Evolutionary conservation across 371 early-diverging fungal species (phyloP), one percentile per base, ranked within the genome.

Genomic region (Mycotypha africana): DNA sequence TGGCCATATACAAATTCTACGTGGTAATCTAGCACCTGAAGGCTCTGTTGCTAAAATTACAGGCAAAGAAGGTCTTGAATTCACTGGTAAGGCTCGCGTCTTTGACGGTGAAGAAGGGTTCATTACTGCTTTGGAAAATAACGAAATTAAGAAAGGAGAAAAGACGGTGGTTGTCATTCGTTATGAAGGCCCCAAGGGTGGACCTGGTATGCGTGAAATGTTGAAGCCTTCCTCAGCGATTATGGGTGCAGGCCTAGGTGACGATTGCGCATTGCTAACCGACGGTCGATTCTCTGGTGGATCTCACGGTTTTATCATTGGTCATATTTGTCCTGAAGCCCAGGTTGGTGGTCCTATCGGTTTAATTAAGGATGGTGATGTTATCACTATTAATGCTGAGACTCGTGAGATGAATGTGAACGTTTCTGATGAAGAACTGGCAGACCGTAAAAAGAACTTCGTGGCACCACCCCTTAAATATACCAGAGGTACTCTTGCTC

Each of bases 231-330:
- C 95, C 14, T 81, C 85, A 58, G 95, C 94, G 17, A 92, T 97
- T 58, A 97, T 97, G 94, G 98, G 98, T 25, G 98, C 98, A 19
- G 98, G 98, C 8, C 81, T 97, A 35, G 96, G 98, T 55, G 83
- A 95, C 41, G 90, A 95, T 63, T 95, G 96, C 36, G 96, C 96
- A 2, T 74, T 97, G 44, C 63, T 97, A 42, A 97, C 98, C 10
- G 98, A 97, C 53, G 98, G 96, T 32, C 86, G 96, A 40, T 97
- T 97, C 86, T 93, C 93, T 34, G 98, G 98, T 49, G 98, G 92
- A 16, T 86, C 86, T 60, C 98, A 97, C 65, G 95, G 96, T 21
- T 97, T 96, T 59, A 95, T 97, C 53, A 92, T 96, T 56, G 96
- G 98, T n/a, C 98, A 97, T 66, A 87, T 97, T 47, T 84, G 93